phyloP scores from a whole-genome alignment of 257 asterid genomes.

The Leptodermis oblonga region DNA sequence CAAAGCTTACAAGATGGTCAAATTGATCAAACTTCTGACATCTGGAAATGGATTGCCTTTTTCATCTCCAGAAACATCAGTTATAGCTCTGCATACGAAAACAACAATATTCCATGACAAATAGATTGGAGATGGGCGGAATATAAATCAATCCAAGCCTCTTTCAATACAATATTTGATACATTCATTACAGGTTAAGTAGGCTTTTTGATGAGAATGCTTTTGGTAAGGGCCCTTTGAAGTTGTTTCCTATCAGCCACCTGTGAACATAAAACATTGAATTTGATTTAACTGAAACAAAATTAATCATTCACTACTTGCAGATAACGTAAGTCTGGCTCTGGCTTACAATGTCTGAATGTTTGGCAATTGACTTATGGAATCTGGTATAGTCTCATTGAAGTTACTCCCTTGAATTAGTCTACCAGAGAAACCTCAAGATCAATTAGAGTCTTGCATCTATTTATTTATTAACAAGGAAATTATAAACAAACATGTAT shows the following conservation, averaged over 20 bases:
- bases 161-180: too few relatives aligned
- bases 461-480: too few relatives aligned
- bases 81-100: neutral
- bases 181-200: neutral
- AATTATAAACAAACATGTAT: neutral
- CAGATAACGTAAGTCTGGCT: neutral
- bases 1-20: constrained; percentile 3
- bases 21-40: neutral
- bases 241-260: constrained; percentile 19
- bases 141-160: neutral
- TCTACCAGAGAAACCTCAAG: neutral
- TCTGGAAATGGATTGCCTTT: neutral
- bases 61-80: neutral
- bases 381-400: constrained; percentile 11
- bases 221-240: constrained; percentile 20
- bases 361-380: neutral
- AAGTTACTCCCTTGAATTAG: constrained; percentile 5
- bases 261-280: neutral
- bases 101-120: neutral
- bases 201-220: neutral
- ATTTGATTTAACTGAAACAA: neutral
- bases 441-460: neutral
- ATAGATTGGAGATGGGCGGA: too few relatives aligned
- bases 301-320: neutral
- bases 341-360: neutral